Evolutionary conservation across 441 rosid species (phyloP), one percentile per base, ranked within the genome.

Genomic region (Croton setiger): DNA sequence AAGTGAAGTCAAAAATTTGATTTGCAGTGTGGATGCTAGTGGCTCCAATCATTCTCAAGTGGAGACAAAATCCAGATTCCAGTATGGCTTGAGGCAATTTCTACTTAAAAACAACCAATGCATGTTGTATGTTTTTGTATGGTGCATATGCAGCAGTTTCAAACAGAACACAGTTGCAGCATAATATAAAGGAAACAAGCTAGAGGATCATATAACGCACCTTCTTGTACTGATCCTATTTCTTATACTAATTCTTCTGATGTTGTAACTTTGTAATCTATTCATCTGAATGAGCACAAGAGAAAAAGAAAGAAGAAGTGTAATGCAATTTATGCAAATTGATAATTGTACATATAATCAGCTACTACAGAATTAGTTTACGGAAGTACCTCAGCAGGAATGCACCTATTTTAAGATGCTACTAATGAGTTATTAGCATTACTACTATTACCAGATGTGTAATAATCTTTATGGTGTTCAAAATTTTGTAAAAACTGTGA

Each of bases 21-120:
- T 54, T 77, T 76, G 82, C 86, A 92, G 99, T 94, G 68, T 94
- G 99, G 99, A 92, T 88, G 97, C 75, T 90, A 70, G 88, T 84
- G 60, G 89, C 93, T 67, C 97, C 97, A 44, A 67, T 92, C 43
- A 65, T 92, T 61, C 72, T 93, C 78, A 87, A 86, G 74, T 45
- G 80, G 73, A 73, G 83, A 75, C 87, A 73, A 76, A 61, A 80
- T 17, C 74, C 79, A 61, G 82, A 66, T 67, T 60, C 84, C 60
- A 75, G 31, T 27, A 27, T 27, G 31, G 31, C 79, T 35, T 84
- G 71, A 81, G 68, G 64, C 63, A 63, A 27, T 44, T 53, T 18
- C 18, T n/a, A 65, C 14, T 67, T 14, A 43, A 23, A 39, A 33
- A 13, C 9, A 39, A 15, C 43, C 37, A 35, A 66, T 33, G 67